Percentiles rank a stretch among this genome's conserved stretches.
phyloP scores from a whole-genome alignment of 176 grass and related monocot species.

The Coix lacrymajobi region DNA sequence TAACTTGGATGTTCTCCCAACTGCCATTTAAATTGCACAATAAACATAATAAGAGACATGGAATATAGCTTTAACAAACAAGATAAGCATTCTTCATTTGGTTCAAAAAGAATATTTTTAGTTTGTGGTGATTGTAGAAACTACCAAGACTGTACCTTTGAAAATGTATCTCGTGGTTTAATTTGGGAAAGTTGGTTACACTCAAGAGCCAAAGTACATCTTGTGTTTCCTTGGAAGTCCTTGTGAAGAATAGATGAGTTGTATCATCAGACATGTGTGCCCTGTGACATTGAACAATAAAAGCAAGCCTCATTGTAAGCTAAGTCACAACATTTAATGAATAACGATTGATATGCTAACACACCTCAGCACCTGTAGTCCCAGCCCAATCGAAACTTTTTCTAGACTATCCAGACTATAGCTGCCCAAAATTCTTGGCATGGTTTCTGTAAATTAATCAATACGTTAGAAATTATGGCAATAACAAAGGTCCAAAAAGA shows the following conservation, averaged over 20 bases:
- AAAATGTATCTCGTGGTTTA: conserved; percentile 40
- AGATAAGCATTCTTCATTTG: neutral
- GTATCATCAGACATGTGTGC: conserved; percentile 58
- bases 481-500: conserved; percentile 9
- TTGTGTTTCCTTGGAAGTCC: conserved; percentile 55
- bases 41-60: conserved; percentile 27
- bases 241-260: conserved; percentile 72
- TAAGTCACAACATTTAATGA: neutral
- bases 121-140: conserved; percentile 4
- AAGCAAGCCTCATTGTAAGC: conserved; percentile 25
- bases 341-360: conserved; percentile 7
- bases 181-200: conserved; percentile 31
- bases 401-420: conserved; percentile 65
- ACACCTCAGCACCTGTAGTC: conserved; percentile 81
- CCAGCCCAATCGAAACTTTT: conserved; percentile 69
- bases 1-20: conserved; percentile 92
- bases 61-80: conserved; percentile 12
- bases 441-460: conserved; percentile 50
- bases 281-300: conserved; percentile 38
- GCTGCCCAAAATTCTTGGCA: conserved; percentile 57
- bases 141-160: conserved; percentile 57
- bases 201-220: conserved; percentile 69
- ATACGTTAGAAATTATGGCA: conserved; percentile 12
- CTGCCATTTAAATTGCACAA: conserved; percentile 79
- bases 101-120: neutral